These are phyloP conservation scores for Ogataea nitratoaversa DNA, from an alignment of 805 yeast genomes.

Conservation along the genomic window DNA sequence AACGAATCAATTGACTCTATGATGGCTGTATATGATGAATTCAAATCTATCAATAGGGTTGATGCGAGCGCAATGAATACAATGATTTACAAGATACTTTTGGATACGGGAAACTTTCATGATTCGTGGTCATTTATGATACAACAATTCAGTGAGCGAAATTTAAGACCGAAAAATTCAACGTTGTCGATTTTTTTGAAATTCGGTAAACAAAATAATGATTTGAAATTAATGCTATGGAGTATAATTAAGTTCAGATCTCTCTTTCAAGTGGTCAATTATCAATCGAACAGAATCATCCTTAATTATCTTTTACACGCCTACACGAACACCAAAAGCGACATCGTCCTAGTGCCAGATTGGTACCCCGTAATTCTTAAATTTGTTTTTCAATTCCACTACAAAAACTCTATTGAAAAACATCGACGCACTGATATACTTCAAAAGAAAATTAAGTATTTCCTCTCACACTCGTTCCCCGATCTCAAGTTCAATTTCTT, in stretches of 20 bases:
- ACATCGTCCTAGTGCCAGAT: too few relatives aligned
- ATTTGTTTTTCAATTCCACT: slow-evolving; percentile 15
- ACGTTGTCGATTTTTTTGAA: slow-evolving; percentile 22
- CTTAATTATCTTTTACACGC: slow-evolving; percentile 10
- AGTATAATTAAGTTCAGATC: slow-evolving; percentile 14
- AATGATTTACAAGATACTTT: slow-evolving; percentile 13
- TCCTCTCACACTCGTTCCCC: slow-evolving; percentile 3
- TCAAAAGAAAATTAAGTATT: slow-evolving; percentile 13
- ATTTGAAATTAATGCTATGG: slow-evolving; percentile 13
- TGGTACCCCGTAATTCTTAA: slow-evolving; percentile 19
- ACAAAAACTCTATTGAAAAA: slow-evolving; percentile 13
- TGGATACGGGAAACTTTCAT: background rate
- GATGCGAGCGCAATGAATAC: slow-evolving; percentile 21
- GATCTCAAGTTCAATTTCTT: slow-evolving; percentile 1
- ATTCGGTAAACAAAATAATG: slow-evolving; percentile 6
- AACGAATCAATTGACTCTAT: slow-evolving; percentile 6
- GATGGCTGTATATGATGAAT: slow-evolving; percentile 12
- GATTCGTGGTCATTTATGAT: background rate
- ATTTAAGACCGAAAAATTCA: slow-evolving; percentile 12
- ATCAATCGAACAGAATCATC: slow-evolving; percentile 12
- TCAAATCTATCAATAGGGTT: slow-evolving; percentile 2
- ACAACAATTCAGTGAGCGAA: slow-evolving; percentile 1
- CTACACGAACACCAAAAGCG: too few relatives aligned
- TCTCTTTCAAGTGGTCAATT: slow-evolving; percentile 12
- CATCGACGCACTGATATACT: slow-evolving; percentile 17